phyloP scores from a whole-genome alignment of 129 eudicot species.

The Lactuca saligna region DNA sequence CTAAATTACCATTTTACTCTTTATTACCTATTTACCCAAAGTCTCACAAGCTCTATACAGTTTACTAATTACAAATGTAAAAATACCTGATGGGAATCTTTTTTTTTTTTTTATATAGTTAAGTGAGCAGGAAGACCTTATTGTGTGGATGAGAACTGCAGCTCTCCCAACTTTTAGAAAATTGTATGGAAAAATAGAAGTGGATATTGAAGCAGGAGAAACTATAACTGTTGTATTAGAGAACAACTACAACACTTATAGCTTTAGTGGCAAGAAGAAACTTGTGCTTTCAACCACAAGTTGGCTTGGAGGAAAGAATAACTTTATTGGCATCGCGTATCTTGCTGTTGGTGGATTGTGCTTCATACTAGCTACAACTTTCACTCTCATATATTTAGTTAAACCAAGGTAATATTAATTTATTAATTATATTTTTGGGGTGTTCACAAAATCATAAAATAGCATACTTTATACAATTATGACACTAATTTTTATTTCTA shows the following conservation, averaged over 20 bases:
- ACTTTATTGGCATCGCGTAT: conserved; percentile 91
- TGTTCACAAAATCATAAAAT: conserved; percentile 2
- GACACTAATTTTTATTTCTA: background rate
- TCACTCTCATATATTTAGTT: conserved; percentile 71
- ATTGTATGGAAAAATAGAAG: conserved; percentile 88
- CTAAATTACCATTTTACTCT: too few relatives aligned
- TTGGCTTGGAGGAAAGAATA: conserved; percentile 98
- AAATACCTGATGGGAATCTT: conserved; percentile 4
- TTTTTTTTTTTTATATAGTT: conserved; percentile 45
- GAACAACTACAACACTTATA: conserved; percentile 86
- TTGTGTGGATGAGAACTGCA: conserved; percentile 99
- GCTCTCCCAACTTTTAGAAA: conserved; percentile 99
- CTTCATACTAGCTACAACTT: conserved; percentile 68
- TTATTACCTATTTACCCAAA: too few relatives aligned
- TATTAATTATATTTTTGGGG: background rate
- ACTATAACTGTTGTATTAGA: conserved; percentile 52
- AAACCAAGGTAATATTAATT: conserved; percentile 67
- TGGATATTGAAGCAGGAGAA: conserved; percentile 69
- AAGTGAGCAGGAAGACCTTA: conserved; percentile 88
- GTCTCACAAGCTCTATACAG: conserved; percentile 18
- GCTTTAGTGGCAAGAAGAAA: conserved; percentile 91
- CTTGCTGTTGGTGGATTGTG: conserved; percentile 92
- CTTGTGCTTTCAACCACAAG: conserved; percentile 94
- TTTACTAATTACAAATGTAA: conserved; percentile 9
- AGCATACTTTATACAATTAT: background rate